Base-by-base conservation (phyloP, 2,329 filamentous ascomycete genomes). In the Aspergillus uvarum region DNA sequence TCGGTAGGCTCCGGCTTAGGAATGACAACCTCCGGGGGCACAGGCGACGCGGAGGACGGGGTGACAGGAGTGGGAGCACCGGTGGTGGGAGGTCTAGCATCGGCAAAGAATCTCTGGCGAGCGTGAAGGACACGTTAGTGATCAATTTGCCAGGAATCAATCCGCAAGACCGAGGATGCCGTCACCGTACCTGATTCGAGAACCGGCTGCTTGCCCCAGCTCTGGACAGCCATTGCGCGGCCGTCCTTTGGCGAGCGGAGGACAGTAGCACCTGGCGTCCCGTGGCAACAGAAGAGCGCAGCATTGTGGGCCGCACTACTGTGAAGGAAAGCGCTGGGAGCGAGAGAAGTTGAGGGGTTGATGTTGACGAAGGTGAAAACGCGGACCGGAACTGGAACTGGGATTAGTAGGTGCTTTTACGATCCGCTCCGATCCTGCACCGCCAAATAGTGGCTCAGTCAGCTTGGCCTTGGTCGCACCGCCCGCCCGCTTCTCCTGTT, bases 231-330 rank as follows among this genome's bases (percentile, higher is more conserved):
- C 78, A 81, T 81, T 81, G 79, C 57, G 75, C 66, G 24, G 69
- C 67, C 53, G 69, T 67, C 58, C 71, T 70, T 64, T 74, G 72
- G 63, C 72, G 75, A 72, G 71, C 68, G 59, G 75, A 68, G 63
- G 72, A 72, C 60, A 74, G 71, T 71, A 77, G 71, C 65, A 77
- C 65, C 67, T 74, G 74, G 66, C 77, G 81, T 72, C 79, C 74
- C 66, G 80, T 75, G 65, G 74, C 71, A 75, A 84, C 76, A 70
- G 81, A 82, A 70, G 79, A 79, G 76, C 82, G 82, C 81, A 84
- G 80, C 82, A 85, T 84, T 69, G 71, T 79, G 77, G 73, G 80
- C 81, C 76, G 76, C 75, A 74, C 73, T 71, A 70, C 72, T 68
- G 67, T 67, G 68, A 67, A 67, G 61, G 61, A 65, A 61, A 64